A percentile compares a stretch with the other conserved stretches of the same genome.
These are phyloP conservation scores for Amphirosellinia nigrospora DNA, from an alignment of 495 filamentous ascomycete species.

Conservation along the genomic window DNA sequence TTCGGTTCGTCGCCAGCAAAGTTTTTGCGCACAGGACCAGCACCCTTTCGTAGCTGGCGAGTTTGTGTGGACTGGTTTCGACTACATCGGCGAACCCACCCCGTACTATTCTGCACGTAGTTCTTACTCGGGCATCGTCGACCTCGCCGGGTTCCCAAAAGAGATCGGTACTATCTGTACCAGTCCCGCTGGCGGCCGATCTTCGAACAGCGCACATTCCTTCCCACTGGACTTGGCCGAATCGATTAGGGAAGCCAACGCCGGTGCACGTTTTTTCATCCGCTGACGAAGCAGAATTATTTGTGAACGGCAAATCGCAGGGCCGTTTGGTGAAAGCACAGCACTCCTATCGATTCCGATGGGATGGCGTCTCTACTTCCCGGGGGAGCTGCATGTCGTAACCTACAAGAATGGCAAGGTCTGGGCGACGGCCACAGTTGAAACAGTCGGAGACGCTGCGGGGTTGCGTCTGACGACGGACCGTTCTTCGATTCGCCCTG, in stretches of 20 bases:
- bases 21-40: constrained; percentile 4
- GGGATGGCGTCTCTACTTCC: constrained; percentile 16
- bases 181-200: constrained; percentile 26
- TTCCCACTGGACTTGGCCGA: constrained; percentile 25
- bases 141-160: constrained; percentile 24
- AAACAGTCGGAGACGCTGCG: constrained; percentile 9
- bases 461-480: constrained; percentile 11
- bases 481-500: constrained; percentile 5
- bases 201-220: constrained; percentile 23
- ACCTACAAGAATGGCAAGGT: constrained; percentile 19
- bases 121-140: constrained; percentile 23
- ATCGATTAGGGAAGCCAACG: constrained; percentile 13
- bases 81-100: constrained; percentile 24
- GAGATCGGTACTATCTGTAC: constrained; percentile 23
- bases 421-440: constrained; percentile 19
- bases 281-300: constrained; percentile 23
- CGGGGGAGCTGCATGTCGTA: constrained; percentile 16
- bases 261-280: constrained; percentile 26
- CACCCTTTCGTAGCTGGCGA: constrained; percentile 15
- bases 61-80: constrained; percentile 23
- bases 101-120: constrained; percentile 23
- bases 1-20: constrained; percentile 3
- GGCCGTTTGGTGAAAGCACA: constrained; percentile 7
- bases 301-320: constrained; percentile 22
- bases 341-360: constrained; percentile 20